Evolutionary conservation across 202 grass and related monocot species (phyloP).

Genomic region (Alloteropsis angusta): DNA sequence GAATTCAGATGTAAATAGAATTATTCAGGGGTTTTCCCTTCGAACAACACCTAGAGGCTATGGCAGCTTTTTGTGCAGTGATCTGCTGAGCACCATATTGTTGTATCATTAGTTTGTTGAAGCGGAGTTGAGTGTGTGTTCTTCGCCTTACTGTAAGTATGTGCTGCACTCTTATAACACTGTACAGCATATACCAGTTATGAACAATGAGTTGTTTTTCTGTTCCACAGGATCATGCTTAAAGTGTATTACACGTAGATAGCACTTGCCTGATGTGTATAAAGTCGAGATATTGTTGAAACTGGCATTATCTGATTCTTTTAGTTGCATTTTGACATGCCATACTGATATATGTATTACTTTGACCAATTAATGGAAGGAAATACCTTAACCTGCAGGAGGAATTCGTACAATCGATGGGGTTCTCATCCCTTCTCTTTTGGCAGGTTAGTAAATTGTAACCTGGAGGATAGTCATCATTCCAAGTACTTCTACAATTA

Average conservation of each 20-base stretch:
- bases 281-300: not conserved
- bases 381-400: conserved; percentile 12
- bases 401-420: not conserved
- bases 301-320: not conserved
- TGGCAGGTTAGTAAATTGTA: not conserved
- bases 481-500: not conserved
- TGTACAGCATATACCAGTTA: conserved; percentile 11
- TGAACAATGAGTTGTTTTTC: not conserved
- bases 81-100: conserved; percentile 33
- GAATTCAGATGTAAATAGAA: conserved; percentile 59
- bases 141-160: conserved; percentile 38
- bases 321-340: not conserved
- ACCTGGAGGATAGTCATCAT: not conserved
- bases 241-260: conserved; percentile 1
- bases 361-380: not conserved
- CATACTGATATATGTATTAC: not conserved
- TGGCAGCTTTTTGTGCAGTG: conserved; percentile 36
- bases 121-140: conserved; percentile 34
- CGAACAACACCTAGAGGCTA: conserved; percentile 26
- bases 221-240: not conserved
- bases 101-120: conserved; percentile 48
- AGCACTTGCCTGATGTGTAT: not conserved
- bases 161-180: not conserved
- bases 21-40: conserved; percentile 27
- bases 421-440: not conserved